Percentiles rank a stretch among this genome's conserved stretches.
Evolutionary conservation across 2,329 filamentous ascomycete genomes (phyloP).

Genomic region (Coccinonectria pachysandricola): DNA sequence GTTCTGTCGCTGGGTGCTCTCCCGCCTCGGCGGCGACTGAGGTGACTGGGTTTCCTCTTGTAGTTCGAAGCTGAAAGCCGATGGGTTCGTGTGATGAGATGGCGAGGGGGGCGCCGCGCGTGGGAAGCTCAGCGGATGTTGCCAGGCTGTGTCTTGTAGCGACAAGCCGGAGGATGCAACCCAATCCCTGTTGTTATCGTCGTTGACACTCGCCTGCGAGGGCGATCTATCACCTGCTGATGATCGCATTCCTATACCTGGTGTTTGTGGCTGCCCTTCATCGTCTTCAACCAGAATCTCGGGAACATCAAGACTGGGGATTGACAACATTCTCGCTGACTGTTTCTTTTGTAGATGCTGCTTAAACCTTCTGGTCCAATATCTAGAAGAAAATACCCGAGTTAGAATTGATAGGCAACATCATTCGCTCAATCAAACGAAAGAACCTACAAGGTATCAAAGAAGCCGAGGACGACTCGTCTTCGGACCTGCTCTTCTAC

Average conservation of each 20-base stretch:
- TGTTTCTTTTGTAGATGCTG: slow-evolving; percentile 62
- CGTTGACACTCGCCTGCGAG: slow-evolving; percentile 16
- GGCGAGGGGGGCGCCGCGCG: slow-evolving; percentile 33
- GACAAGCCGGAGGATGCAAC: slow-evolving; percentile 34
- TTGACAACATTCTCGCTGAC: slow-evolving; percentile 62
- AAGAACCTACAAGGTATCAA: slow-evolving; percentile 68
- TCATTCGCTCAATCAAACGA: too few species aligned
- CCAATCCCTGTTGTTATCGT: slow-evolving; percentile 31
- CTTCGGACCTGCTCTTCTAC: slow-evolving; percentile 91
- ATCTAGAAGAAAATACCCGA: slow-evolving; percentile 40
- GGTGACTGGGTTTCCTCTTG: slow-evolving; percentile 35
- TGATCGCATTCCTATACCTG: slow-evolving; percentile 11
- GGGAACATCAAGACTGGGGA: slow-evolving; percentile 75
- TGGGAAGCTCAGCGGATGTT: slow-evolving; percentile 46
- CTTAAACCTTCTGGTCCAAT: slow-evolving; percentile 77
- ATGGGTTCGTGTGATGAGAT: slow-evolving; percentile 34
- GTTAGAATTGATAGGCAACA: too few species aligned
- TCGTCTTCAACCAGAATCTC: slow-evolving; percentile 86
- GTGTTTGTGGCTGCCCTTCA: too few species aligned
- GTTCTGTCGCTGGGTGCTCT: slow-evolving; percentile 35
- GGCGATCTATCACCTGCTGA: slow-evolving; percentile 13
- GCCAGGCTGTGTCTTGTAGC: slow-evolving; percentile 18
- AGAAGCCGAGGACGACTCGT: slow-evolving; percentile 86
- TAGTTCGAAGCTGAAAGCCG: slow-evolving; percentile 50
- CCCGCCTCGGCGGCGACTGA: slow-evolving; percentile 22